Conservation (phyloP, 306 rosid species). For the Pyrus pyrifolia region DNA sequence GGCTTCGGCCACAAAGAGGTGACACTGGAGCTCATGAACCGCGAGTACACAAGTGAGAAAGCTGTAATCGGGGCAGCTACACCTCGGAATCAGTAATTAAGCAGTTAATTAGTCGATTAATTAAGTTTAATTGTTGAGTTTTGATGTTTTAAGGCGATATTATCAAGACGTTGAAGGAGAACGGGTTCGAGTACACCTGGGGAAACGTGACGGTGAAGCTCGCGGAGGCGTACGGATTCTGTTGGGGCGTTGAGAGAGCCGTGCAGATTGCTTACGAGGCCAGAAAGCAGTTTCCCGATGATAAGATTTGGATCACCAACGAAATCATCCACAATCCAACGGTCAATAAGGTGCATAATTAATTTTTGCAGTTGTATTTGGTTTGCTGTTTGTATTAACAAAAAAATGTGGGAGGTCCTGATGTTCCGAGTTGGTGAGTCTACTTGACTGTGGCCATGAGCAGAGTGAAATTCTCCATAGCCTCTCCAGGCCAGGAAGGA, state of each 20-base stretch:
- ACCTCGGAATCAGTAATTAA: not conserved
- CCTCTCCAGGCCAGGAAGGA: no score
- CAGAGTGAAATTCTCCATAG: no score
- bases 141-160: constrained; percentile 53
- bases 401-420: no score
- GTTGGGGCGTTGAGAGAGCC: constrained; percentile 98
- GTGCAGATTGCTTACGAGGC: constrained; percentile 99
- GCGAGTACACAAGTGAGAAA: constrained; percentile 87
- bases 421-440: no score
- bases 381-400: not conserved
- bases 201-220: constrained; percentile 83
- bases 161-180: constrained; percentile 75
- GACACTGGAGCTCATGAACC: constrained; percentile 78
- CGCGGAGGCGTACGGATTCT: constrained; percentile 92
- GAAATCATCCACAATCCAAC: constrained; percentile 97
- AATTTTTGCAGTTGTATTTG: not conserved
- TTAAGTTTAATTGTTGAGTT: not conserved
- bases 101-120: not conserved
- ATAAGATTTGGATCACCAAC: constrained; percentile 83
- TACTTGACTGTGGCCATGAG: no score
- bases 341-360: constrained; percentile 59
- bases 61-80: not conserved
- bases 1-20: constrained; percentile 89
- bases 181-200: constrained; percentile 76
- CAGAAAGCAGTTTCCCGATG: constrained; percentile 82